Evolutionary conservation across 306 rosid species (phyloP).

Genomic region (Cicer cuneatum): DNA sequence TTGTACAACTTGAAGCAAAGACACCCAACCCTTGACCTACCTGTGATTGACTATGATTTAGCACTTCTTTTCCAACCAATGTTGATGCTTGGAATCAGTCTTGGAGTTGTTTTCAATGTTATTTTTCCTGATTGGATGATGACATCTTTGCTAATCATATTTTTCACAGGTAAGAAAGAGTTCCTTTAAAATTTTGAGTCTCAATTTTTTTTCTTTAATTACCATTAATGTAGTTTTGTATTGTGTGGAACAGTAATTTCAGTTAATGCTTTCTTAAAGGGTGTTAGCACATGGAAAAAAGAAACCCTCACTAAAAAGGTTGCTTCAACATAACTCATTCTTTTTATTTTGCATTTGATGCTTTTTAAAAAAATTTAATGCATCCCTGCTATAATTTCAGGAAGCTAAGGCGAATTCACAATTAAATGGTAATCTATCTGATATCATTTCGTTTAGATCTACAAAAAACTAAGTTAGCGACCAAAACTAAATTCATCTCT

Average conservation of each 20-base stretch:
- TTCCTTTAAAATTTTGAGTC: not conserved
- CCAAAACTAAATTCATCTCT: not conserved
- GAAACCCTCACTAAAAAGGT: constrained; percentile 69
- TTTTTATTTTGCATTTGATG: not conserved
- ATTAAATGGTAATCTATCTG: constrained; percentile 34
- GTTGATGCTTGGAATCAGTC: constrained; percentile 80
- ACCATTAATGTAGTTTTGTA: constrained; percentile 5
- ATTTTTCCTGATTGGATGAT: constrained; percentile 83
- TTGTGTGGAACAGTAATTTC: constrained; percentile 46
- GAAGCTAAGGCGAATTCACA: constrained; percentile 53
- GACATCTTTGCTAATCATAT: constrained; percentile 60
- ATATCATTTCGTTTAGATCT: no score
- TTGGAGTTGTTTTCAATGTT: constrained; percentile 77
- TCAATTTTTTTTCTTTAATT: not conserved
- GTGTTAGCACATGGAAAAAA: constrained; percentile 73
- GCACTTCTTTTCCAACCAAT: constrained; percentile 82
- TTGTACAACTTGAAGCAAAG: constrained; percentile 65
- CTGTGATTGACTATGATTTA: constrained; percentile 74
- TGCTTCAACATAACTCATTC: constrained; percentile 9
- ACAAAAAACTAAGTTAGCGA: no score
- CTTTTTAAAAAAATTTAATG: not conserved
- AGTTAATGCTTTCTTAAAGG: constrained; percentile 64
- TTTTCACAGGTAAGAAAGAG: constrained; percentile 55
- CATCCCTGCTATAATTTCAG: constrained; percentile 50
- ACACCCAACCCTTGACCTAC: constrained; percentile 75